A percentile compares a stretch with the other conserved stretches of the same genome.
These are phyloP conservation scores for Hyphopichia burtonii DNA, from an alignment of 1,139 yeast genomes.

Conservation along the genomic window DNA sequence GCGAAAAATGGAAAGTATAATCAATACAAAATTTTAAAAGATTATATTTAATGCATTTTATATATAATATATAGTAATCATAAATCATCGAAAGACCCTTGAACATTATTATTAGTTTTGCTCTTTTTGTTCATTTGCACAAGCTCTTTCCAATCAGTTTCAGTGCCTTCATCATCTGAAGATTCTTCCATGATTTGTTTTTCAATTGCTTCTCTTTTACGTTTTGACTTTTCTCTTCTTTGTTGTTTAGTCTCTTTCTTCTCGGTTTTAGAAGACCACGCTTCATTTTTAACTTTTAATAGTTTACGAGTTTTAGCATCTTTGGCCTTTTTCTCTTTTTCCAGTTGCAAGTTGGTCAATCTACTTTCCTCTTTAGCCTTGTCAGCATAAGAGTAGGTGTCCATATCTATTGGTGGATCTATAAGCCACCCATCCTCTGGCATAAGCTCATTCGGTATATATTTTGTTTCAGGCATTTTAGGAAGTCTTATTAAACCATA, in stretches of 20 bases:
- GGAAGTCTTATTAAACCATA: conserved; percentile 86
- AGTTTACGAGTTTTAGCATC: conserved; percentile 51
- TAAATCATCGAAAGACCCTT: conserved; percentile 73
- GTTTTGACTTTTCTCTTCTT: conserved; percentile 61
- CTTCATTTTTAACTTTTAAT: conserved; percentile 52
- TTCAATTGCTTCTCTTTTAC: conserved; percentile 64
- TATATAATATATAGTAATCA: conserved; percentile 15
- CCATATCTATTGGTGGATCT: conserved; percentile 55
- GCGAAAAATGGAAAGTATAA: conserved; percentile 48
- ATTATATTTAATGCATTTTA: conserved; percentile 10
- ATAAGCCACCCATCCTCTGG: conserved; percentile 77
- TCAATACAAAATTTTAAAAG: conserved; percentile 1
- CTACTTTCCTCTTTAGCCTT: conserved; percentile 62
- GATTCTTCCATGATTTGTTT: conserved; percentile 49
- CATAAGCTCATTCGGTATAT: conserved; percentile 45
- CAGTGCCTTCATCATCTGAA: conserved; percentile 53
- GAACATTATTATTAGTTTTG: conserved; percentile 38
- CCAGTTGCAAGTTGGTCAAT: conserved; percentile 53
- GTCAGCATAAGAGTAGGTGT: conserved; percentile 63
- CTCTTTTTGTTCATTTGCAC: conserved; percentile 64
- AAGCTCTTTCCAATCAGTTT: conserved; percentile 85
- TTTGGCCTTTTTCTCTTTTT: conserved; percentile 40
- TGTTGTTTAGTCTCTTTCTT: conserved; percentile 63
- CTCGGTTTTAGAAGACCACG: conserved; percentile 78
- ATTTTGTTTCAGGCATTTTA: conserved; percentile 85